Conservation (phyloP, 2,329 filamentous ascomycete genomes). For the Torrubiella hemipterigena region DNA sequence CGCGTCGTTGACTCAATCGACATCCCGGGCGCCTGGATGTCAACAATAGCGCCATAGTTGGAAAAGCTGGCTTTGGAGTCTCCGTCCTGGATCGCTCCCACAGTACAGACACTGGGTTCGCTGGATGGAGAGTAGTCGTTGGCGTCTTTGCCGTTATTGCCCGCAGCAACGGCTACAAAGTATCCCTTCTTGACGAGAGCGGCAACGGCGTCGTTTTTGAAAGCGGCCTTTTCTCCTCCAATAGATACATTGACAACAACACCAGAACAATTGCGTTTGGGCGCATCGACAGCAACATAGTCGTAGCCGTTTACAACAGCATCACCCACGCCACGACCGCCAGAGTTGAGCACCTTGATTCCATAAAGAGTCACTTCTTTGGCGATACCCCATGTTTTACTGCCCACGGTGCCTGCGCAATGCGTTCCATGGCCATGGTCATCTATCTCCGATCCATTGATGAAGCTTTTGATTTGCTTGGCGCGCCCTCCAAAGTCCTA, state of each 20-base stretch:
- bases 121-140: constrained; percentile 8
- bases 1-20: no score
- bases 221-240: constrained; percentile 50
- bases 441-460: constrained; percentile 26
- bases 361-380: constrained; percentile 38
- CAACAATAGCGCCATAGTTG: constrained; percentile 35
- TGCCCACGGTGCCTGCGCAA: constrained; percentile 42
- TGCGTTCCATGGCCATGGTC: constrained; percentile 45
- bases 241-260: constrained; percentile 39
- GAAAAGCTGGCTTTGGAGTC: constrained; percentile 25
- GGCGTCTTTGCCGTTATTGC: constrained; percentile 12
- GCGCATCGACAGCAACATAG: constrained; percentile 26
- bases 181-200: constrained; percentile 51
- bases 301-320: constrained; percentile 37
- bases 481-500: constrained; percentile 35
- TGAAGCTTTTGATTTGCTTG: constrained; percentile 29
- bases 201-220: constrained; percentile 76
- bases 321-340: neutral
- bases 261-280: constrained; percentile 22
- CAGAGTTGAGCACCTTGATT: constrained; percentile 36
- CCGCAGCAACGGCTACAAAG: constrained; percentile 37
- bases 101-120: constrained; percentile 11
- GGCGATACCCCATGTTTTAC: constrained; percentile 41
- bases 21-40: no score
- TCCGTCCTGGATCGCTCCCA: constrained; percentile 13